These are phyloP conservation scores for Cutaneotrichosporon cavernicola DNA, from an alignment of 1,284 basidiomycete genomes.

Conservation along the genomic window DNA sequence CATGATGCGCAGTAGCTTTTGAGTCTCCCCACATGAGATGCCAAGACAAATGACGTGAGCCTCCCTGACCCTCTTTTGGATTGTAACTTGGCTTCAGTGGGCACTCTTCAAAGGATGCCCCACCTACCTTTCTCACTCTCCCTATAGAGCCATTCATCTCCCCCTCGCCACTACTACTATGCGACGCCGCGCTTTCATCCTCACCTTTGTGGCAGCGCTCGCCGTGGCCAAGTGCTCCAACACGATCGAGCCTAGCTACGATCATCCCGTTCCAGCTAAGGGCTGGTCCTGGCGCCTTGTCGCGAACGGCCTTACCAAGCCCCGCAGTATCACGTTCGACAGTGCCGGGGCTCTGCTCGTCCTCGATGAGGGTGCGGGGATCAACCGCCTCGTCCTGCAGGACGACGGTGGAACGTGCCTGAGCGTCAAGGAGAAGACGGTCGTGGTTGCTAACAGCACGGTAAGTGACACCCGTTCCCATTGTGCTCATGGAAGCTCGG, in stretches of 20 bases:
- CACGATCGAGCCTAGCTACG: conserved; percentile 7
- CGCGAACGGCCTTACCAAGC: conserved; percentile 8
- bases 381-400: conserved; percentile 13
- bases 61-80: too few species aligned
- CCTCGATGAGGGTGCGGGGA: conserved; percentile 7
- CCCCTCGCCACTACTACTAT: neutral
- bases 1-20: too few species aligned
- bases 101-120: too few species aligned
- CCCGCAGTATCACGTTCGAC: conserved; percentile 20
- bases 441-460: neutral
- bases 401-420: conserved; percentile 18
- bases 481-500: conserved; percentile 13
- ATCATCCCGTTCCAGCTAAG: neutral
- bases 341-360: conserved; percentile 14
- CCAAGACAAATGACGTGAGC: too few species aligned
- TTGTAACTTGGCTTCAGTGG: too few species aligned
- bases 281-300: conserved; percentile 14
- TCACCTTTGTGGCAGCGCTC: neutral
- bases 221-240: conserved; percentile 12
- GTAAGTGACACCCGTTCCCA: conserved; percentile 4
- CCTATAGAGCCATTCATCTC: neutral
- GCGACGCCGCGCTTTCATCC: neutral
- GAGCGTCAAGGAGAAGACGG: neutral
- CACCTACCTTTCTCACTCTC: neutral
- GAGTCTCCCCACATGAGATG: too few species aligned